Percentiles rank a stretch among this genome's conserved stretches.
phyloP scores from a whole-genome alignment of 257 asterid genomes.

The Nicotiana paniculata region DNA sequence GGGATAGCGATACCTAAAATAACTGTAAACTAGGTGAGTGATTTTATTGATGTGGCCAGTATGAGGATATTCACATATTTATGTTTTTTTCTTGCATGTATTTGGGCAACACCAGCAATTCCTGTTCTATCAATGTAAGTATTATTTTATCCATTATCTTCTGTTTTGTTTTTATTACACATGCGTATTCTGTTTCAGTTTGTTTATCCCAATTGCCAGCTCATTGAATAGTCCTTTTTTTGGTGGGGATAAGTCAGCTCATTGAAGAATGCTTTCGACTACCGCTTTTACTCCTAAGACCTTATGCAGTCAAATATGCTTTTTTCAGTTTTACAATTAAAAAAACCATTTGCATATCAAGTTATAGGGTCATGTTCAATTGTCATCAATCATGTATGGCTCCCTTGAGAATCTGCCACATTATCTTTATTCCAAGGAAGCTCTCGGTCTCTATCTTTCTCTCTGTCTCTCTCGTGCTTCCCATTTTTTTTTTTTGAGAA shows the following conservation, averaged over 20 bases:
- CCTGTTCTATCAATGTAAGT: conserved; percentile 98
- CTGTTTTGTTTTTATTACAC: neutral
- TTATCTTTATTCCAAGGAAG: neutral
- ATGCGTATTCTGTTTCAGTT: neutral
- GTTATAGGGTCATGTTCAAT: neutral
- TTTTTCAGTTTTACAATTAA: neutral
- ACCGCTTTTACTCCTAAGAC: neutral
- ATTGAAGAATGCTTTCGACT: neutral
- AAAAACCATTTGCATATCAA: neutral
- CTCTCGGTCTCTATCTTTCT: neutral
- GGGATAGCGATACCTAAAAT: neutral
- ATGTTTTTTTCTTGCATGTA: conserved; percentile 23
- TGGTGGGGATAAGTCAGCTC: neutral
- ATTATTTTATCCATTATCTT: neutral
- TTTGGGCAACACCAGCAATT: conserved; percentile 57
- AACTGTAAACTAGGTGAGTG: neutral
- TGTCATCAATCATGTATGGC: neutral
- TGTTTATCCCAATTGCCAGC: neutral
- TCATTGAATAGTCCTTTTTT: neutral
- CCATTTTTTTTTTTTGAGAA: neutral
- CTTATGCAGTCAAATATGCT: neutral
- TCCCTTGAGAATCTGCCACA: neutral
- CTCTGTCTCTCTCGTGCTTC: neutral
- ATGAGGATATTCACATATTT: conserved; percentile 18
- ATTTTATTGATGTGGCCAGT: conserved; percentile 1